phyloP scores from a whole-genome alignment of 2,329 filamentous ascomycete genomes.

The Colletotrichum somersetense region DNA sequence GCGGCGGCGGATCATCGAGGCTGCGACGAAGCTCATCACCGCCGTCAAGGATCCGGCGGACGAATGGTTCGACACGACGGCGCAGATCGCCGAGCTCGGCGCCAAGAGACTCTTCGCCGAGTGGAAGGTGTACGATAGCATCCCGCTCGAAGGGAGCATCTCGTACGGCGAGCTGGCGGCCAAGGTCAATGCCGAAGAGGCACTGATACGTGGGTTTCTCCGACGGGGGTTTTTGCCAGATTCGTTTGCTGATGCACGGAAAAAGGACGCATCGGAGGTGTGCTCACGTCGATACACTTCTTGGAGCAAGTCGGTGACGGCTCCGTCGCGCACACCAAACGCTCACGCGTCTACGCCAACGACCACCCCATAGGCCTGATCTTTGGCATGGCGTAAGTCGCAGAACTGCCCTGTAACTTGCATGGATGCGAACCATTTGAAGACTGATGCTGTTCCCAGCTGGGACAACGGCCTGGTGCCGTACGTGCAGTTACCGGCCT shows the following conservation, averaged over 20 bases:
- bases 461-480: constrained; percentile 38
- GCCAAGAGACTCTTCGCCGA: constrained; percentile 48
- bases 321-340: constrained; percentile 36
- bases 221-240: too few relatives aligned
- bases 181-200: constrained; percentile 47
- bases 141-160: constrained; percentile 48
- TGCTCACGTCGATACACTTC: constrained; percentile 32
- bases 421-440: neutral
- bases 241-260: neutral
- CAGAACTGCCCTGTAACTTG: too few relatives aligned
- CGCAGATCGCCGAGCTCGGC: constrained; percentile 30
- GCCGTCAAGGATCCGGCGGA: constrained; percentile 33
- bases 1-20: constrained; percentile 32
- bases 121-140: constrained; percentile 51
- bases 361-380: constrained; percentile 31
- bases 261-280: constrained; percentile 26
- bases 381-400: constrained; percentile 34
- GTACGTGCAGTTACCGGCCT: constrained; percentile 47
- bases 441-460: neutral
- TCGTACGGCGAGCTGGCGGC: constrained; percentile 49
- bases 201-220: constrained; percentile 45
- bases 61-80: constrained; percentile 35
- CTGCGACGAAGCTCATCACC: constrained; percentile 26
- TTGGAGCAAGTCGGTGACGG: constrained; percentile 35
- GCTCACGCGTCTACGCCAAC: constrained; percentile 31